Conservation (phyloP, 2,329 filamentous ascomycete species). For the Ceratocystis huliohia region DNA sequence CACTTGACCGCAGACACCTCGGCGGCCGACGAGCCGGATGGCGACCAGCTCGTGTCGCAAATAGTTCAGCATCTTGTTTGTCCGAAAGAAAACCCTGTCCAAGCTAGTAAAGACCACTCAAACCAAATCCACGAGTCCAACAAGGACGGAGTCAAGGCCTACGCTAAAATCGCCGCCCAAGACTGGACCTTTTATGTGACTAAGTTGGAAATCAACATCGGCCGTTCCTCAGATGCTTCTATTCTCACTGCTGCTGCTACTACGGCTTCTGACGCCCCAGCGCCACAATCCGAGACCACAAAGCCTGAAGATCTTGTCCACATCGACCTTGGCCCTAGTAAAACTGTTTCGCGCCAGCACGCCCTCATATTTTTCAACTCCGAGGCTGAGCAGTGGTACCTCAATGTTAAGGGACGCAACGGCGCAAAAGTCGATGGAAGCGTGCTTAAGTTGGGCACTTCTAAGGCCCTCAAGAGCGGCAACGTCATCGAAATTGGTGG, state of each 20-base stretch:
- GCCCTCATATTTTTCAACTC: conserved; percentile 61
- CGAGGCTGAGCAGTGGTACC: conserved; percentile 61
- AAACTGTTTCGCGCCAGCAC: conserved; percentile 66
- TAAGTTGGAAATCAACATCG: conserved; percentile 62
- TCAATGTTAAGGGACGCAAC: conserved; percentile 82
- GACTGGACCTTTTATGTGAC: conserved; percentile 80
- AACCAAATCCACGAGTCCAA: conserved; percentile 52
- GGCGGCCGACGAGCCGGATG: conserved; percentile 33
- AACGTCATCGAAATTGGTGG: conserved; percentile 84
- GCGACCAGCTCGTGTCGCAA: conserved; percentile 44
- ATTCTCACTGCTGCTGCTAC: conserved; percentile 30
- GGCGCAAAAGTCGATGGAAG: conserved; percentile 70
- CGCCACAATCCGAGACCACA: background rate
- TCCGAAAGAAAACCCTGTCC: conserved; percentile 36
- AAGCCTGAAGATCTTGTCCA: conserved; percentile 48
- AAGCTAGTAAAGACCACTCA: conserved; percentile 49
- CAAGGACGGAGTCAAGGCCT: conserved; percentile 54
- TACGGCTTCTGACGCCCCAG: background rate
- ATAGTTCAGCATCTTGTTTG: conserved; percentile 39
- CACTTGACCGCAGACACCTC: conserved; percentile 33
- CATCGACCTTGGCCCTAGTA: conserved; percentile 78
- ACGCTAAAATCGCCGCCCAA: conserved; percentile 67
- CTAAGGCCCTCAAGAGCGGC: conserved; percentile 62
- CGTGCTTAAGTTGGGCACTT: conserved; percentile 52
- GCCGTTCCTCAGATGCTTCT: conserved; percentile 36